Conservation (phyloP, 495 filamentous ascomycete species). For the Bryoglossum gracile region DNA sequence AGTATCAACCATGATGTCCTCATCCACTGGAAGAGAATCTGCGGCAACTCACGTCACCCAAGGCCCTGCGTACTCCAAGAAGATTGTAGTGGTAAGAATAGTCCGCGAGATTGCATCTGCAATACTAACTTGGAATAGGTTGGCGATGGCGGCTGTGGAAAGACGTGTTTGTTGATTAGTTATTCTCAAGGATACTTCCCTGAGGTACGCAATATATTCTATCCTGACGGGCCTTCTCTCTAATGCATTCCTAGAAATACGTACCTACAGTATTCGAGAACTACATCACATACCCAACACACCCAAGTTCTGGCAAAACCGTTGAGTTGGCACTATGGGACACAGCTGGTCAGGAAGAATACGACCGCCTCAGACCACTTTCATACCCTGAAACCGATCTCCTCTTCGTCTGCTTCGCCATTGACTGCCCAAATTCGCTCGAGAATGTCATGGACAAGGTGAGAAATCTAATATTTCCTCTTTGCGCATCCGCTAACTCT, state of each 20-base stretch:
- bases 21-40: constrained; percentile 63
- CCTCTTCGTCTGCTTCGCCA: constrained; percentile 97
- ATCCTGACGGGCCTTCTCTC: constrained; percentile 14
- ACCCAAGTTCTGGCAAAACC: constrained; percentile 79
- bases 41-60: constrained; percentile 77
- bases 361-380: constrained; percentile 88
- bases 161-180: constrained; percentile 96
- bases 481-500: constrained; percentile 2
- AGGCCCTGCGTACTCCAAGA: constrained; percentile 90
- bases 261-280: constrained; percentile 99
- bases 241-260: constrained; percentile 69
- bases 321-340: constrained; percentile 98
- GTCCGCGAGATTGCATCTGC: too few relatives aligned
- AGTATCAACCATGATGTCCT: constrained; percentile 61
- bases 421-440: constrained; percentile 95
- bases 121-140: too few relatives aligned
- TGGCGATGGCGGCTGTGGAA: constrained; percentile 95
- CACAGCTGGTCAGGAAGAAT: constrained; percentile 97
- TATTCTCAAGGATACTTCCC: constrained; percentile 98
- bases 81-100: constrained; percentile 98
- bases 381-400: constrained; percentile 98
- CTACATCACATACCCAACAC: constrained; percentile 94
- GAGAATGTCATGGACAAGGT: constrained; percentile 99
- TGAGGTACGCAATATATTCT: constrained; percentile 55
- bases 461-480: constrained; percentile 18